Base-by-base conservation (phyloP, 495 filamentous ascomycete genomes). In the Neurospora sp. region DNA sequence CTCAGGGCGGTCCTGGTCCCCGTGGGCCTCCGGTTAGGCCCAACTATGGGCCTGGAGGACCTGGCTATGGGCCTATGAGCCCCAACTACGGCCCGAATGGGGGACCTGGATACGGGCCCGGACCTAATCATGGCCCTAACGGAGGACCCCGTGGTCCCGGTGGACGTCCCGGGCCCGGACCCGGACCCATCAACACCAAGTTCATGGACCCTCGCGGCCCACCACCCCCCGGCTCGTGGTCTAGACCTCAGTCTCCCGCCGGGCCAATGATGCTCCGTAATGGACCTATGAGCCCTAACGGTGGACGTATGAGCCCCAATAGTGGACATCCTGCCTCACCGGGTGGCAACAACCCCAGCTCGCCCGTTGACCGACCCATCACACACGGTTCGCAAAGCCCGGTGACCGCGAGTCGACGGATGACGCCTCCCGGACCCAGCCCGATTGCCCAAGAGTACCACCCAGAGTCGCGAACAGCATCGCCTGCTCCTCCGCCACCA, bases 351-450 rank as follows among this genome's bases (percentile, higher is more conserved):
- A 61, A 18, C 53, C 53, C 53, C 12, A 16, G 53, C 27, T 66
- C 53, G 7, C 53, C 53, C 7, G 53, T 66, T 2, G 53, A 66
- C 12, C 27, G 53, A 1, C 22, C 22, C 11, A 72, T n/a, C 70
- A 73, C 40, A 68, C 69, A 20, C 37, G 76, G 79, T 48, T 75
- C 82, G 1, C 80, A 84, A 76, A 75, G 80, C 73, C 76, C 81
- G 53, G 79, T 73, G 46, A 73, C 71, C 72, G 70, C 75, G 70
- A 83, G 79, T 27, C 83, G 84, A 76, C 79, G 88, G 59, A 80
- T 82, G 59, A 86, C 81, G 68, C 87, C 88, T 68, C 85, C 87
- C 1, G 87, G 88, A 40, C 86, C 87, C 9, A 92, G 91, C 79
- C 88, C 88, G 5, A 87, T 89, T 85, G 87, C 87, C 69, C 86